Evolutionary conservation across 306 rosid genomes (phyloP).

Genomic region (Datisca glomerata): DNA sequence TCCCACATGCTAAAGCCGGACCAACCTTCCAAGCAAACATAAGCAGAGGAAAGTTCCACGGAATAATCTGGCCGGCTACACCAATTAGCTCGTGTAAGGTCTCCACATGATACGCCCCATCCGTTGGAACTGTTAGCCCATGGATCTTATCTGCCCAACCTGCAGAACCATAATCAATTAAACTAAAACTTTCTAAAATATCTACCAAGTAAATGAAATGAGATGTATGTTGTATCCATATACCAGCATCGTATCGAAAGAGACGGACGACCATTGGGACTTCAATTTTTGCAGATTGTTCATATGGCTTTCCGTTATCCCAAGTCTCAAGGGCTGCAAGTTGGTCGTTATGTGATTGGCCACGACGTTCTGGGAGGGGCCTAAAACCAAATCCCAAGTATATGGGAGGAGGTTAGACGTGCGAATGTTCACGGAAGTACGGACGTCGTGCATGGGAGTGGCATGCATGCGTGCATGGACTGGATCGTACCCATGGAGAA

Average conservation of each 20-base stretch:
- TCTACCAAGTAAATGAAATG: too few relatives aligned
- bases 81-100: constrained; percentile 94
- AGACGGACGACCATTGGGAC: constrained; percentile 60
- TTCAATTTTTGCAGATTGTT: constrained; percentile 58
- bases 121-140: constrained; percentile 78
- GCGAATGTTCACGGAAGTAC: too few relatives aligned
- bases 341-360: too few relatives aligned
- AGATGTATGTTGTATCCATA: too few relatives aligned
- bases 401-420: too few relatives aligned
- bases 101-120: constrained; percentile 62
- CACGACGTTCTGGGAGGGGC: too few relatives aligned
- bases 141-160: constrained; percentile 98
- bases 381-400: too few relatives aligned
- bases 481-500: too few relatives aligned
- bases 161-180: too few relatives aligned
- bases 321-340: constrained; percentile 82
- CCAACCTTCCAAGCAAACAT: constrained; percentile 93
- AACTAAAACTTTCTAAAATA: too few relatives aligned
- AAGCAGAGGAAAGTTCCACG: constrained; percentile 93
- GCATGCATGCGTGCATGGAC: too few relatives aligned
- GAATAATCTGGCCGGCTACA: constrained; percentile 89
- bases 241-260: constrained; percentile 78
- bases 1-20: constrained; percentile 88
- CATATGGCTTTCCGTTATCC: constrained; percentile 91
- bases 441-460: too few relatives aligned